phyloP scores from a whole-genome alignment of 2,329 filamentous ascomycete species.

The Aspergillus oerlinghausenensis region DNA sequence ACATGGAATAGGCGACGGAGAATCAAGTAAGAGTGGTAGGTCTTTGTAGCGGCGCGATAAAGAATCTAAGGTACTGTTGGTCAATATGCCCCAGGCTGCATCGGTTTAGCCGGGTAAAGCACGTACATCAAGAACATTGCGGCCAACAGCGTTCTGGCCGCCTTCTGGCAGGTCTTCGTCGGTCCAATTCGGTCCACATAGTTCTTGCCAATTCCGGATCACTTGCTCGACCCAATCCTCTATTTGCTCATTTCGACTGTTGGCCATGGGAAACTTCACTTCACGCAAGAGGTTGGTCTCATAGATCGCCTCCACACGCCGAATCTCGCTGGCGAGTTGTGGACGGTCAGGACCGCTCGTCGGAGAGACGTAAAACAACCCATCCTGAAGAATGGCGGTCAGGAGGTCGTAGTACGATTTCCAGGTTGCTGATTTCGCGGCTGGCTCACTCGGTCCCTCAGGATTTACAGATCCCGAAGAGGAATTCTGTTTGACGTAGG shows the following conservation, averaged over 20 bases:
- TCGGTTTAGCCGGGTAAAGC: neutral
- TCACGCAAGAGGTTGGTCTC: slow-evolving; percentile 74
- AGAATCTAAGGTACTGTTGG: slow-evolving; percentile 55
- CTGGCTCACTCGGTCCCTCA: slow-evolving; percentile 17
- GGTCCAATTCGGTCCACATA: slow-evolving; percentile 75
- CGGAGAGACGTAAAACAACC: slow-evolving; percentile 32
- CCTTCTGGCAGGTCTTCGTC: slow-evolving; percentile 77
- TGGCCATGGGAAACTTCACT: slow-evolving; percentile 77
- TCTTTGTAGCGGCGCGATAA: slow-evolving; percentile 86
- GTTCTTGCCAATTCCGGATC: slow-evolving; percentile 76
- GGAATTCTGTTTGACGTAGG: slow-evolving; percentile 29
- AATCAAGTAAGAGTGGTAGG: slow-evolving; percentile 89
- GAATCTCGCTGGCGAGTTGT: slow-evolving; percentile 71
- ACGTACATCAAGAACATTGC: slow-evolving; percentile 66
- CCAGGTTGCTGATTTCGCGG: slow-evolving; percentile 59
- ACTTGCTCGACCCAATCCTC: slow-evolving; percentile 77
- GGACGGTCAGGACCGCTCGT: slow-evolving; percentile 45
- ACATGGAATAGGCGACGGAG: slow-evolving; percentile 81
- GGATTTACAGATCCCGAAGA: slow-evolving; percentile 15
- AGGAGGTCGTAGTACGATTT: slow-evolving; percentile 76
- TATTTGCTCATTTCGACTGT: slow-evolving; percentile 71
- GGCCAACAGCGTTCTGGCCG: slow-evolving; percentile 69
- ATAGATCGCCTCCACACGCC: slow-evolving; percentile 72
- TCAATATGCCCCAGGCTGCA: slow-evolving; percentile 9
- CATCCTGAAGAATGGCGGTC: slow-evolving; percentile 66